Base-by-base conservation (phyloP, 495 filamentous ascomycete genomes). In the Staphylotrichum tortipilum region DNA sequence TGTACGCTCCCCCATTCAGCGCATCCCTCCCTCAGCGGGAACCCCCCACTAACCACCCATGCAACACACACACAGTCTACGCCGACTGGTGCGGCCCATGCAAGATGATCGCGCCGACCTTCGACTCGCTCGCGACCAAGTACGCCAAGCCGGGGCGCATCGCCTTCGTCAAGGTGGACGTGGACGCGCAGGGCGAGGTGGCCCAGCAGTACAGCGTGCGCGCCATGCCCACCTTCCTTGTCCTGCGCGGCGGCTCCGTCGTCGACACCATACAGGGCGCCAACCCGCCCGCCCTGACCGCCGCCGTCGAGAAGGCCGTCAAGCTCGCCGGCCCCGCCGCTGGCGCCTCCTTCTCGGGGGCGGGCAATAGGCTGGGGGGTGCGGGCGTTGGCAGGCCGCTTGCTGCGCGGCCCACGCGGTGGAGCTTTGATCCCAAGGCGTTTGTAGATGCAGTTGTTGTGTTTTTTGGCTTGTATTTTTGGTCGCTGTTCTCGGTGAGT, bases 221-320 rank as follows among this genome's bases (percentile, higher is more conserved):
- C 55, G 83, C 82, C 22, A 82, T 88, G 78, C 90, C 90, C 1
- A 95, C 89, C 40, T 94, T 96, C 72, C 76, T 94, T 50, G 76
- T 95, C 54, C 84, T 96, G 72, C 84, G 90, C 66, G 79, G 80
- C 57, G 81, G 85, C 51, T 72, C 77, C 49, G 78, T 85, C 44
- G 78, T 80, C 49, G 74, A 85, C 37, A 87, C 82, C 24, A 79
- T 97, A 49, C 74, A 75, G 50, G 92, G 92, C 61, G 90, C 90
- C 26, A 80, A 95, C 69, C 77, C 79, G 1, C 70, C 77, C 14
- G 79, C 82, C 50, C 78, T 98, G 17, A 84, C 79, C 53, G 73
- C 81, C 44, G 85, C 83, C 1, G 81, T 97, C 53, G 82, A 84
- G 52, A 84, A 85, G 65, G 84, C 91, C 39, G 83, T 80, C 22